Conservation (phyloP, 441 rosid genomes). For the Gossypium davidsonii region DNA sequence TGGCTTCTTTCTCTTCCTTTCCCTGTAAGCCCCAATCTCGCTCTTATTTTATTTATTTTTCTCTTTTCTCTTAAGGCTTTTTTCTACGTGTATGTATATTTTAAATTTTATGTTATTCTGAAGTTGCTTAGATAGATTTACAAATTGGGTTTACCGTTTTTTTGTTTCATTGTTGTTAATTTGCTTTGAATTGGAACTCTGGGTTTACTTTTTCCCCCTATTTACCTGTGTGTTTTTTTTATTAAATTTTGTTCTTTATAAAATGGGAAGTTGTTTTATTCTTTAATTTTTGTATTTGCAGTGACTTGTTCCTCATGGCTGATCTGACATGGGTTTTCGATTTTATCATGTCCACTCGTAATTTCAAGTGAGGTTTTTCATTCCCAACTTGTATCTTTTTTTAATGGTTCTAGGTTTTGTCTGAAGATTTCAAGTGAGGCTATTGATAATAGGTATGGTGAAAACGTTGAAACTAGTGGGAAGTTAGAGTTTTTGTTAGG, state of each 20-base stretch:
- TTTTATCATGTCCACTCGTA: conserved; percentile 5
- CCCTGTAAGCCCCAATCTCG: conserved; percentile 40
- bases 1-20: conserved; percentile 19
- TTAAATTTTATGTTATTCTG: background rate
- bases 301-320: conserved; percentile 23
- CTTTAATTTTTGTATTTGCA: conserved; percentile 25
- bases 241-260: background rate
- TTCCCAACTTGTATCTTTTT: background rate
- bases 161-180: background rate
- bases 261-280: conserved; percentile 19
- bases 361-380: conserved; percentile 3
- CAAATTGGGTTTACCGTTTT: background rate
- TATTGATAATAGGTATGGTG: conserved; percentile 16
- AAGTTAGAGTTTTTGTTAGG: conserved; percentile 1
- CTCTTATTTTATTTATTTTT: background rate
- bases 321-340: conserved; percentile 30
- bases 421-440: background rate
- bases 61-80: conserved; percentile 7
- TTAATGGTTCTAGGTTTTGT: conserved; percentile 18
- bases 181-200: background rate
- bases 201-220: background rate
- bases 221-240: background rate
- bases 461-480: conserved; percentile 24
- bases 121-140: background rate
- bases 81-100: background rate